Base-by-base conservation (phyloP, 1,284 basidiomycete genomes). In the Fomitiporia mediterranea region DNA sequence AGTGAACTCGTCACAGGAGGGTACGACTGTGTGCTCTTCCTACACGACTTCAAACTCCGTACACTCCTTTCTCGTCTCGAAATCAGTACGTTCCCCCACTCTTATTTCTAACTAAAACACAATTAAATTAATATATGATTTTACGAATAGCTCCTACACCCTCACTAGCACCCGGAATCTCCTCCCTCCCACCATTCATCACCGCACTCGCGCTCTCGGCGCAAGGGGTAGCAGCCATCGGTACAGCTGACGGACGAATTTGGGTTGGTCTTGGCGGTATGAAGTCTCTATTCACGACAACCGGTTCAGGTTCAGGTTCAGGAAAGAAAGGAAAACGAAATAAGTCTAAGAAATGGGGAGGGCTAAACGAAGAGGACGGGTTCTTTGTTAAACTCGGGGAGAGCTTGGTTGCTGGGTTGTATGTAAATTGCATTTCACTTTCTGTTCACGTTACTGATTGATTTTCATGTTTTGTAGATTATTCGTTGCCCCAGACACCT, bases 1-100 rank as follows among this genome's bases (percentile, higher is more conserved):
- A 75, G 72, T 53, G 88, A 91, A 67, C 64, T 90, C 21, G 74
- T 91, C 35, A 89, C 85, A 60, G 86, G 81, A 5, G 89, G 89
- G 2, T 91, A 87, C 63, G 89, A 91, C 62, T 80, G 75, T 43
- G 70, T 75, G 2, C 63, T 91, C 25, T 66, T 88, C 11, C 89
- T 91, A 63, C 84, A 82, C 63, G 86, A 91, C 63, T 78, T 76
- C 60, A 63, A 65, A 8, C 80, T 81, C 68, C 77, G 80, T n/a
- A 79, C 70, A 15, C 53, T 80, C 2, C 69, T 89, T 39, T 86
- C 86, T 3, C 74, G 74, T 35, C 71, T 76, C 47, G 77, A 84
- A 63, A 74, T 91, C 47, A 64, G 89, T 89, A 58, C 32, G 77
- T 65, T 0, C 35, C 17, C 30, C 34, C 56, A 11, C 47, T 52